These are phyloP conservation scores for Thymus mandschuricus DNA, from an alignment of 257 asterid genomes.

Conservation along the genomic window DNA sequence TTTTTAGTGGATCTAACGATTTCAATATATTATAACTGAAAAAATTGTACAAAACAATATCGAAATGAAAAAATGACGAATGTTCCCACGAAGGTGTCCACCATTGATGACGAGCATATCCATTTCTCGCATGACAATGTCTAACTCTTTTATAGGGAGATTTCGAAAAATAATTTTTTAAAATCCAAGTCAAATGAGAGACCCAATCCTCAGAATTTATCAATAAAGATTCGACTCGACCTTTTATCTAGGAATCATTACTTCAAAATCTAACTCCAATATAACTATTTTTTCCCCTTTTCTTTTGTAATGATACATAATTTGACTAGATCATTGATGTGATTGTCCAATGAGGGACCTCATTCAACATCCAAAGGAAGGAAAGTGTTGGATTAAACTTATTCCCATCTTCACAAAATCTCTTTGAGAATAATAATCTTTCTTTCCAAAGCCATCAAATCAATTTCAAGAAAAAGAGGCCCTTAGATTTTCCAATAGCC, in stretches of 20 bases:
- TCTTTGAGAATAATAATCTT: conserved; percentile 9
- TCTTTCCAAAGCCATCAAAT: conserved; percentile 22
- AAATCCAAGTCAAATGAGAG: too few species aligned
- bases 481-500: conserved; percentile 23
- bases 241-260: neutral
- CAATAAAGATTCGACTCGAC: neutral
- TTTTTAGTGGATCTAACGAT: too few species aligned
- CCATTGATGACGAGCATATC: too few species aligned
- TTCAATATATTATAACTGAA: too few species aligned
- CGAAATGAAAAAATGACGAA: too few species aligned
- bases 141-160: too few species aligned
- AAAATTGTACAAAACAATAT: too few species aligned
- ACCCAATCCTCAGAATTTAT: too few species aligned
- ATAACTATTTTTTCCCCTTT: neutral
- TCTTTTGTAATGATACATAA: neutral
- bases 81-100: too few species aligned
- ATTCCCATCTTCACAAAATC: conserved; percentile 11
- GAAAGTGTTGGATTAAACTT: neutral
- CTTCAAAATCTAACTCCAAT: neutral
- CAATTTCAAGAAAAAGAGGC: conserved; percentile 20
- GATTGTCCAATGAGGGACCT: neutral
- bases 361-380: neutral
- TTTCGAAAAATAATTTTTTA: too few species aligned
- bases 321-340: conserved; percentile 6
- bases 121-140: too few species aligned